Base-by-base conservation (phyloP, 2,329 filamentous ascomycete genomes). In the Thielaviopsis euricoi region DNA sequence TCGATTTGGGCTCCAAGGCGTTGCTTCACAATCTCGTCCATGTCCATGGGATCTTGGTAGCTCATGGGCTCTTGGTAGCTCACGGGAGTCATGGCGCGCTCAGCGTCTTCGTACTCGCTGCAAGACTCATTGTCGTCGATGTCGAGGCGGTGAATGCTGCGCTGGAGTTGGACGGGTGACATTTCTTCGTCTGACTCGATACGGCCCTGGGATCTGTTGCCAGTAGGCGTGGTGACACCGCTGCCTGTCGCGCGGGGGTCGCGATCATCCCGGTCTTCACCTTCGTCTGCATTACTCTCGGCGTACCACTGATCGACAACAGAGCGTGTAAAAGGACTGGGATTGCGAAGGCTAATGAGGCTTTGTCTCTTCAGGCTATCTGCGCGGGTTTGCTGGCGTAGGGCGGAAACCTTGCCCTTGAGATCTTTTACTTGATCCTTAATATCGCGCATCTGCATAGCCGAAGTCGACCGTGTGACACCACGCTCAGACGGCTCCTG, bases 401-500 rank as follows among this genome's bases (percentile, higher is more conserved):
- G 70, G 17, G 76, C 85, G 1, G 88, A 90, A 40, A 95, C 89
- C 65, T 89, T 88, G 60, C 86, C 87, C 66, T 89, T 90, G 52
- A 95, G 75, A 56, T 86, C 88, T 58, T 86, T 83, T 79, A 95
- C 87, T 67, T 95, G 89, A 63, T 89, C 85, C 61, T 88, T 87
- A 50, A 95, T 74, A 55, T 80, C 79, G 9, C 84, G 81, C 66
- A 87, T 81, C 65, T 87, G 83, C 15, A 83, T 77, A n/a, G 82
- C 82, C 0, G 88, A 91, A 15, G 82, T 76, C 2, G 86, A 83
- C 19, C 87, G 78, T 25, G 78, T 78, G 9, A 85, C 69, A 1
- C 74, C 76, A 50, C 74, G 71, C 10, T 75, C 73, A n/a, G 66
- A 65, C 40, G 65, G 71, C 1, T 75, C 71, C 53, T 71, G 72